Percentiles rank a stretch among this genome's conserved stretches.
Conservation (phyloP, 2,329 filamentous ascomycete genomes). For the Alternaria infectoria region DNA sequence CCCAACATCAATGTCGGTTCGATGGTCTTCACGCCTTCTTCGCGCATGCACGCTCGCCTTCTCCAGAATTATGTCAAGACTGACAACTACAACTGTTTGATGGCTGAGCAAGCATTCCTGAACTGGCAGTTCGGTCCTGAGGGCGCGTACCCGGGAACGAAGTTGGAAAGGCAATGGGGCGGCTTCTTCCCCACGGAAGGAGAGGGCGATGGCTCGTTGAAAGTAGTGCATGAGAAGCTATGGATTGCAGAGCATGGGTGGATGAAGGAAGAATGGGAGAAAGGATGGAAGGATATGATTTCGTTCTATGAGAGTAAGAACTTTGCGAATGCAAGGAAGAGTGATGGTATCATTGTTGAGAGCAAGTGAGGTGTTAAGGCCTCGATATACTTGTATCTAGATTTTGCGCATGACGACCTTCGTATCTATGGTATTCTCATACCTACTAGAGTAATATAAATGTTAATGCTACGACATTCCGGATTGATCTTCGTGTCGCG, state of each 20-base stretch:
- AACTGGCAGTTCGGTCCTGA: constrained; percentile 41
- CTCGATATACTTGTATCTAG: background rate
- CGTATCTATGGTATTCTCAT: background rate
- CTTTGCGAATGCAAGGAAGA: constrained; percentile 20
- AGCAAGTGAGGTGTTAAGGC: background rate
- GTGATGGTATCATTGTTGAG: constrained; percentile 10
- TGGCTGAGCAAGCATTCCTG: constrained; percentile 45
- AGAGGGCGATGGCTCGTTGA: constrained; percentile 32
- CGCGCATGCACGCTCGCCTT: constrained; percentile 37
- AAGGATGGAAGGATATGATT: constrained; percentile 34
- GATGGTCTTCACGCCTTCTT: constrained; percentile 41
- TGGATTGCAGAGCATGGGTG: constrained; percentile 30
- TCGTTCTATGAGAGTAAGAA: constrained; percentile 30
- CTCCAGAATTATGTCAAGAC: constrained; percentile 44
- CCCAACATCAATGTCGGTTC: constrained; percentile 42
- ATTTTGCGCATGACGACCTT: background rate
- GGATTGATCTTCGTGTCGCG: background rate
- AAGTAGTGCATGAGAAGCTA: constrained; percentile 46
- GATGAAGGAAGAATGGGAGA: constrained; percentile 35
- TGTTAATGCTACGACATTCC: background rate
- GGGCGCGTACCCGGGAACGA: constrained; percentile 35
- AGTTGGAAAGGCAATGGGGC: constrained; percentile 36
- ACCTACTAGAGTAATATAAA: background rate
- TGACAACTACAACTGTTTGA: constrained; percentile 35
- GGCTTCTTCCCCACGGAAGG: constrained; percentile 32